Conservation (phyloP, 1,284 basidiomycete species). For the Papiliotrema nemorosa region DNA sequence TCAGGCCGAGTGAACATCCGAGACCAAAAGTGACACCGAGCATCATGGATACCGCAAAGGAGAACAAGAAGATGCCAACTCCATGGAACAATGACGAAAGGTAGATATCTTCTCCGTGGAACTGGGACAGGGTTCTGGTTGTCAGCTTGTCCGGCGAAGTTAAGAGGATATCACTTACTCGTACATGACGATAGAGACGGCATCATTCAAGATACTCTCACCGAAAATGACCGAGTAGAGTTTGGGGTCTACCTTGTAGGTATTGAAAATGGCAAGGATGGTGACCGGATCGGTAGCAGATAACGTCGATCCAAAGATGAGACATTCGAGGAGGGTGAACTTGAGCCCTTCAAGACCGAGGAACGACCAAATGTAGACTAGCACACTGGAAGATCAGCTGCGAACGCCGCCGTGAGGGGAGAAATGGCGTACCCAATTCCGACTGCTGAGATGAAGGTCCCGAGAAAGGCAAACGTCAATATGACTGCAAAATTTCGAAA, state of each 20-base stretch:
- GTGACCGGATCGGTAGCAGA: slow-evolving; percentile 98
- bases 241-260: slow-evolving; percentile 97
- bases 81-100: slow-evolving; percentile 89
- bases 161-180: slow-evolving; percentile 65
- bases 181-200: slow-evolving; percentile 99
- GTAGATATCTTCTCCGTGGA: slow-evolving; percentile 86
- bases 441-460: slow-evolving; percentile 94
- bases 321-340: slow-evolving; percentile 80
- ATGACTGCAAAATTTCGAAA: slow-evolving; percentile 97
- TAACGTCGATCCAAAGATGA: slow-evolving; percentile 93
- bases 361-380: slow-evolving; percentile 92
- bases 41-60: slow-evolving; percentile 90
- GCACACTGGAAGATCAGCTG: slow-evolving; percentile 54
- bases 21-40: slow-evolving; percentile 90
- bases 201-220: slow-evolving; percentile 95
- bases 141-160: neutral
- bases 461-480: slow-evolving; percentile 90
- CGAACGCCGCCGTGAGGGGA: neutral
- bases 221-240: slow-evolving; percentile 98
- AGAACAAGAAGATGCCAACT: slow-evolving; percentile 91
- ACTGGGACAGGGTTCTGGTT: slow-evolving; percentile 78
- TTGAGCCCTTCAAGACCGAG: slow-evolving; percentile 79
- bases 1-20: slow-evolving; percentile 82
- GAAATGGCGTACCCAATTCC: slow-evolving; percentile 72
- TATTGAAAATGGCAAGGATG: slow-evolving; percentile 97